Base-by-base conservation (phyloP, 495 filamentous ascomycete species). In the Articulospora tetracladia region DNA sequence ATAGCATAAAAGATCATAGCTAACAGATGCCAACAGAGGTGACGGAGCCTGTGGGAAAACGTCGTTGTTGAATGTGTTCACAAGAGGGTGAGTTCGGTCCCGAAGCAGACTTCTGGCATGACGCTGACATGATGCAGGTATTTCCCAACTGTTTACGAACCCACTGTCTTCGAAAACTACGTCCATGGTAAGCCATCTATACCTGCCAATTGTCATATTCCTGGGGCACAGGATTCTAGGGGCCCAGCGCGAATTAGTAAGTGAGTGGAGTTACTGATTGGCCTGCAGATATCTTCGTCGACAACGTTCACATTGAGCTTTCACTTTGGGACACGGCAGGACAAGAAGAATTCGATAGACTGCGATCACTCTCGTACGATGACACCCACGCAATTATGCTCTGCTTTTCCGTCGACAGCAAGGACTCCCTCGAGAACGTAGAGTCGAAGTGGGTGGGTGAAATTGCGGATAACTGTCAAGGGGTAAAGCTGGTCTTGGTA, bases 151-250 rank as follows among this genome's bases (percentile, higher is more conserved):
- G 94, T 98, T 66, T 98, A 98, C 73, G 94, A 98, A 72, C 94
- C 94, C 55, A 98, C 94, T 20, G 94, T 98, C 63, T 98, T 98
- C 77, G 93, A 98, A 75, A 98, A 98, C 76, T 98, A 98, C 72
- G 94, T 98, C 60, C 94, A 98, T 74, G 92, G 92, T 96, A 83
- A 67, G 77, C 70, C 12, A 12, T 39, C 4, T 36, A 55, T 44
- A 23, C 23, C 34, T 28, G 11, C 30, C 55, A 50, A 48, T 49
- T n/a, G n/a, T n/a, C n/a, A n/a, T n/a, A n/a, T n/a, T n/a, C n/a
- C n/a, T n/a, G n/a, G n/a, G n/a, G n/a, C n/a, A n/a, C n/a, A n/a
- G n/a, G n/a, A n/a, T n/a, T n/a, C n/a, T n/a, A n/a, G n/a, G n/a
- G n/a, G 25, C 4, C 26, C 46, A n/a, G n/a, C n/a, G 2, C 10